Conservation (phyloP, 208 protist genomes). For the Leptomonas seymouri region DNA sequence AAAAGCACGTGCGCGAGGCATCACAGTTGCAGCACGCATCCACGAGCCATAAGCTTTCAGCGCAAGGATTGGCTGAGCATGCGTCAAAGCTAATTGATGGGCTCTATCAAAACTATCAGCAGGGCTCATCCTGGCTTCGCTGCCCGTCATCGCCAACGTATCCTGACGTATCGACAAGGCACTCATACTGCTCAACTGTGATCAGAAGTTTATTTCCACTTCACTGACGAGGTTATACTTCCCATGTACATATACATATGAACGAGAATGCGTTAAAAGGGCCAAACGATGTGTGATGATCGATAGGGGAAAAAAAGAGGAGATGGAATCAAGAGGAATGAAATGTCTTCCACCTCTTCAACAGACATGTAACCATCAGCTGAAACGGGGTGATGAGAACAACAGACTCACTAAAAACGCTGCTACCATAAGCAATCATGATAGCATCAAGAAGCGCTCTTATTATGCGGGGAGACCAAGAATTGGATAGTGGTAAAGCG, state of each 20-base stretch:
- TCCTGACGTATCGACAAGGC: neutral
- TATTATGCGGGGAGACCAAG: too few species aligned
- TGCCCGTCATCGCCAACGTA: neutral
- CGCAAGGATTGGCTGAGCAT: constrained; percentile 38
- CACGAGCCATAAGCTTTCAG: constrained; percentile 44
- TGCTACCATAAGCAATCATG: too few species aligned
- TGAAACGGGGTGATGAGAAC: too few species aligned
- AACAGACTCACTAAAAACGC: too few species aligned
- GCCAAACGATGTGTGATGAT: neutral
- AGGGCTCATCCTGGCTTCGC: neutral
- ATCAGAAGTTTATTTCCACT: neutral
- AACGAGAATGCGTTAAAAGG: neutral
- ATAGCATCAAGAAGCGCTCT: too few species aligned
- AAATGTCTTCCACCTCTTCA: too few species aligned
- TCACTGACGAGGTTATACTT: neutral
- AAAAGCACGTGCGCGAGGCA: constrained; percentile 6
- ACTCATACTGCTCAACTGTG: neutral
- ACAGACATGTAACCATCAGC: too few species aligned
- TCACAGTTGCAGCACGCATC: constrained; percentile 3
- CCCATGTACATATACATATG: too few species aligned
- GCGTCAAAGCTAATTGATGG: constrained; percentile 16
- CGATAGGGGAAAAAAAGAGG: neutral
- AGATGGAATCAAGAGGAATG: too few species aligned
- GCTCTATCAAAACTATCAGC: constrained; percentile 10
- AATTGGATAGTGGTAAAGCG: too few species aligned